Base-by-base conservation (phyloP, 23 red algal species). In the Cyanidioschyzon merolae region DNA sequence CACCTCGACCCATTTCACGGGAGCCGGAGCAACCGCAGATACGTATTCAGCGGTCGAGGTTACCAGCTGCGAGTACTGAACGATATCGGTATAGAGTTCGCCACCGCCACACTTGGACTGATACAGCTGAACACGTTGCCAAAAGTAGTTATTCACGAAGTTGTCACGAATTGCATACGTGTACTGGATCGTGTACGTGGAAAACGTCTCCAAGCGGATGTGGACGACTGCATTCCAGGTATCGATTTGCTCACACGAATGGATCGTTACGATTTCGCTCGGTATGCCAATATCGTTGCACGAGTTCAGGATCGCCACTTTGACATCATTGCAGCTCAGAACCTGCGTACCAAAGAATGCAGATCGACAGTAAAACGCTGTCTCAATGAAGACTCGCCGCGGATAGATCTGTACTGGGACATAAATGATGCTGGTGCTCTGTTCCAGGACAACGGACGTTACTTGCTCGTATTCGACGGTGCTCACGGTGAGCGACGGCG, bases 71-170 rank as follows among this genome's bases (percentile, higher is more conserved):
- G 63, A 32, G 63, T 71, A 71, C 29, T 71, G n/a, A 25, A 71
- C 29, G 30, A 71, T 71, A 71, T 71, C 63, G 12, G 63, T 17
- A 71, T 71, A 35, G 2, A 71, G 30, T 71, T 71, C n/a, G 63
- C 63, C 63, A 35, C 63, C 63, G 29, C 63, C 63, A 27, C 63
- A 71, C 29, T 17, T 25, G 12, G 63, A 27, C 29, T 71, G 16
- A 32, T 71, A 71, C 16, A 71, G 32, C 32, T 71, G 63, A 25
- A 71, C 63, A 27, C 63, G 63, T 27, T 71, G n/a, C 63, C 63
- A 71, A 27, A 71, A 71, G 29, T 71, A 71, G 29, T 71, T 71
- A 32, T 71, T 71, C 63, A 71, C 63, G 29, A 71, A 71, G 63
- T 25, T 71, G 63, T 71, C 63, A 7, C 63, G 63, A 71, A 71